A percentile compares a stretch with the other conserved stretches of the same genome.
Conservation (phyloP, 2,329 filamentous ascomycete genomes). For the Bipolaris zeicola region DNA sequence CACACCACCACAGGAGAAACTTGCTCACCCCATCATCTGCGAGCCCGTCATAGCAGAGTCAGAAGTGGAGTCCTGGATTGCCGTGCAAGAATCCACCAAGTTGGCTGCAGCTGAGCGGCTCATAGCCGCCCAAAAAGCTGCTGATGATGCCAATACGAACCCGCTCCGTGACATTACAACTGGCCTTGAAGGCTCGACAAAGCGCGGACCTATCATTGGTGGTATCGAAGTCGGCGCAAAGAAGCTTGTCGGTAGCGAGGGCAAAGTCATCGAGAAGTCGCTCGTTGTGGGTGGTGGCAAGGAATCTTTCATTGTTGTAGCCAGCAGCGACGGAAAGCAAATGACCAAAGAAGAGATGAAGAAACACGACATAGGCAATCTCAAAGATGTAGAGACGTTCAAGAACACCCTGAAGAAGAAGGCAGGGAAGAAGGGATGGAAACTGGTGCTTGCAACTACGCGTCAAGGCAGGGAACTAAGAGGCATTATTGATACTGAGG, state of each 20-base stretch:
- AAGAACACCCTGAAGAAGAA: constrained; percentile 70
- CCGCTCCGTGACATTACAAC: constrained; percentile 43
- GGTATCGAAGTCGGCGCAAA: constrained; percentile 65
- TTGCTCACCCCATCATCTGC: constrained; percentile 78
- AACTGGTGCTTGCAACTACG: constrained; percentile 76
- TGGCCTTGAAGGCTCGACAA: constrained; percentile 36
- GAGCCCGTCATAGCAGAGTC: constrained; percentile 69
- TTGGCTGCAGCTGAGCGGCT: constrained; percentile 32
- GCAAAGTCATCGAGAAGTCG: constrained; percentile 61
- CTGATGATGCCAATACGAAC: constrained; percentile 33
- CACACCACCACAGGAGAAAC: constrained; percentile 76
- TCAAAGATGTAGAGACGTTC: constrained; percentile 71
- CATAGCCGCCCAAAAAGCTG: constrained; percentile 24
- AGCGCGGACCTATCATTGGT: constrained; percentile 57
- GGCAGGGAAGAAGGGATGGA: constrained; percentile 76
- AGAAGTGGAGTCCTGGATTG: constrained; percentile 55
- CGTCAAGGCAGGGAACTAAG: constrained; percentile 69
- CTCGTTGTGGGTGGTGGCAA: constrained; percentile 57
- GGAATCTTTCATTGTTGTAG: constrained; percentile 59
- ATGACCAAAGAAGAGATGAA: constrained; percentile 71
- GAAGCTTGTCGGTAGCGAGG: constrained; percentile 60
- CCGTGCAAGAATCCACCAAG: constrained; percentile 41
- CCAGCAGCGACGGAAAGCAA: constrained; percentile 65
- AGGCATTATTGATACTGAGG: constrained; percentile 68
- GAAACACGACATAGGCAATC: constrained; percentile 66